Evolutionary conservation across 2,329 filamentous ascomycete species (phyloP).

Genomic region (Ilyonectria mors-panacis): DNA sequence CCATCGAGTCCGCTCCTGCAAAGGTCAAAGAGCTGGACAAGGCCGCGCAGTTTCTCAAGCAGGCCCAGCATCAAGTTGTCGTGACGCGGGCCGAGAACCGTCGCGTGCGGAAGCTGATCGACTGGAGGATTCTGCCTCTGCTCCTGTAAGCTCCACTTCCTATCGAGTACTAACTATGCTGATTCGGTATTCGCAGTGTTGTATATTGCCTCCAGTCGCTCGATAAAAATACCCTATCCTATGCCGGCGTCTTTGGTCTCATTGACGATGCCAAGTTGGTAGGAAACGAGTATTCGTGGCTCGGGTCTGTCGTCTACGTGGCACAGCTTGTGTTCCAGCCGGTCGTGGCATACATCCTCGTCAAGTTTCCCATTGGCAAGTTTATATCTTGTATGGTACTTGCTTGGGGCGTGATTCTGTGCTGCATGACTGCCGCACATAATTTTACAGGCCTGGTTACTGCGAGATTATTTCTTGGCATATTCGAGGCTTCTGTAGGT

Average conservation of each 20-base stretch:
- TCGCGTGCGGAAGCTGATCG: not conserved
- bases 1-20: not conserved
- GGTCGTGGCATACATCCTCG: conserved; percentile 67
- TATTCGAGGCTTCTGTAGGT: conserved; percentile 62
- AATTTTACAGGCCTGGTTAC: conserved; percentile 62
- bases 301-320: conserved; percentile 60
- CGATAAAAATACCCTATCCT: conserved; percentile 63
- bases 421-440: conserved; percentile 66
- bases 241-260: conserved; percentile 76
- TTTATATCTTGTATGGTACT: conserved; percentile 66
- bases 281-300: conserved; percentile 74
- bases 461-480: conserved; percentile 61
- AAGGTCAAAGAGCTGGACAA: not conserved
- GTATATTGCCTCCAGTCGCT: conserved; percentile 41
- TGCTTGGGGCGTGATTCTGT: conserved; percentile 67
- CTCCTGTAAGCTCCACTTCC: not conserved
- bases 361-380: conserved; percentile 69
- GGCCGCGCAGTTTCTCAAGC: not conserved
- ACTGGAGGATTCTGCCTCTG: not conserved
- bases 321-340: conserved; percentile 62
- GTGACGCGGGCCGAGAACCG: not conserved
- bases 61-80: not conserved
- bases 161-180: not conserved
- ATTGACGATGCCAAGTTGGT: conserved; percentile 65
- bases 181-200: not conserved